A percentile compares a stretch with the other conserved stretches of the same genome.
These are phyloP conservation scores for Boechera divaricarpa DNA, from an alignment of 345 rosid genomes.

Conservation along the genomic window DNA sequence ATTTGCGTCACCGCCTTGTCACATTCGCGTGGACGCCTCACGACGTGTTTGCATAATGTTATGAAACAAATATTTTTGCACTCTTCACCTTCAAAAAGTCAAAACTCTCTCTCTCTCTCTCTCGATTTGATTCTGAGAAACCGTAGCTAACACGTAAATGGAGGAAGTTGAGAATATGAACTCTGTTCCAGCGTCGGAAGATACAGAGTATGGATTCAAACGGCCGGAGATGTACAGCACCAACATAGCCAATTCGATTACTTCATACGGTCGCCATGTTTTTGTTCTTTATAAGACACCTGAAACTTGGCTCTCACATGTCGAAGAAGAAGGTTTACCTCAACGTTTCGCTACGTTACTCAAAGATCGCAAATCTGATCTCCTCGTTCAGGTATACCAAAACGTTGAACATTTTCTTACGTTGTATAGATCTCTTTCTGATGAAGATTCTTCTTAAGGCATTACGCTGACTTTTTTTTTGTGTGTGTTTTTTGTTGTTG, in stretches of 20 bases:
- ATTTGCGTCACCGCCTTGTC: constrained; percentile 3
- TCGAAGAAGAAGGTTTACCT: constrained; percentile 75
- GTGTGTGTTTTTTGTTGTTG: not conserved
- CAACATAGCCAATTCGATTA: constrained; percentile 69
- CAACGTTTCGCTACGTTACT: constrained; percentile 66
- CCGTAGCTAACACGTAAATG: constrained; percentile 41
- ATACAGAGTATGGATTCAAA: constrained; percentile 71
- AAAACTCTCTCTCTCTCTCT: constrained; percentile 8
- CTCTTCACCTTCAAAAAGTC: constrained; percentile 9
- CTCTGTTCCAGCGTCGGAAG: constrained; percentile 56
- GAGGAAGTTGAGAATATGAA: constrained; percentile 49
- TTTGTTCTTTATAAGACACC: constrained; percentile 71
- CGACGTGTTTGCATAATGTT: constrained; percentile 26
- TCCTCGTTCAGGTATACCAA: constrained; percentile 58
- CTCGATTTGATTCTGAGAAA: constrained; percentile 16
- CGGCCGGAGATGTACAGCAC: constrained; percentile 78
- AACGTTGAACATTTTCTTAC: not conserved
- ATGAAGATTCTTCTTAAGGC: not conserved
- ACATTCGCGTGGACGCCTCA: constrained; percentile 22
- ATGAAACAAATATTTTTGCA: not conserved
- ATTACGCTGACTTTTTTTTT: not conserved
- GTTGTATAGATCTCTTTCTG: not conserved
- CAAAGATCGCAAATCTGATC: constrained; percentile 67
- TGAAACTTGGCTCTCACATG: constrained; percentile 68
- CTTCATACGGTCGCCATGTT: constrained; percentile 77